Conservation (phyloP, 2,329 filamentous ascomycete genomes). For the Pseudocercospora macadamiae region DNA sequence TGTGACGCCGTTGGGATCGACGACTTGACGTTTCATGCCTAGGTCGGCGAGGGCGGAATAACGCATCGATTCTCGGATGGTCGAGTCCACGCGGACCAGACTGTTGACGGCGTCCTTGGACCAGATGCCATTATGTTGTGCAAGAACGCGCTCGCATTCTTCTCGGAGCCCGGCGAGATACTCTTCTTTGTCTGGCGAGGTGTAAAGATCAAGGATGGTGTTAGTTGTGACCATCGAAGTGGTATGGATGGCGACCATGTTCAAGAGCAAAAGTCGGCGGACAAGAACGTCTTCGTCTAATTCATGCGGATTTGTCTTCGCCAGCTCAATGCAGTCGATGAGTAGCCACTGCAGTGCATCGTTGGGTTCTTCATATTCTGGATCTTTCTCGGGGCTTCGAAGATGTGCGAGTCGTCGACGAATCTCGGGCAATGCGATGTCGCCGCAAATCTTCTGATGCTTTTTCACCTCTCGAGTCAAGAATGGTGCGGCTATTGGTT, state of each 20-base stretch:
- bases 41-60: conserved; percentile 21
- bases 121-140: conserved; percentile 23
- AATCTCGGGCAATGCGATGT: conserved; percentile 22
- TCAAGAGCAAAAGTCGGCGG: conserved; percentile 28
- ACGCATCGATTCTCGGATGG: conserved; percentile 36
- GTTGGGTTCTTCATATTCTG: conserved; percentile 16
- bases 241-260: conserved; percentile 35
- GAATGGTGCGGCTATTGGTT: conserved; percentile 23
- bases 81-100: conserved; percentile 30
- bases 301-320: conserved; percentile 18
- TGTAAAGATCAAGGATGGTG: conserved; percentile 29
- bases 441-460: conserved; percentile 18
- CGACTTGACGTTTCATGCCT: conserved; percentile 29
- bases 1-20: conserved; percentile 27
- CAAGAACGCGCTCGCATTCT: conserved; percentile 28
- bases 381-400: conserved; percentile 7
- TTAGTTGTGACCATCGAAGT: conserved; percentile 30
- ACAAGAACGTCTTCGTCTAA: conserved; percentile 23
- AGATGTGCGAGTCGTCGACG: conserved; percentile 17
- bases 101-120: conserved; percentile 31
- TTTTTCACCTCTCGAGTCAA: conserved; percentile 15
- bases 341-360: conserved; percentile 32
- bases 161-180: conserved; percentile 29
- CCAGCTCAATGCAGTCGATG: conserved; percentile 21
- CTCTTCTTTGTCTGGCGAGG: conserved; percentile 20